Evolutionary conservation across 2,329 filamentous ascomycete species (phyloP).

Genomic region (Sarocladium kiliense): DNA sequence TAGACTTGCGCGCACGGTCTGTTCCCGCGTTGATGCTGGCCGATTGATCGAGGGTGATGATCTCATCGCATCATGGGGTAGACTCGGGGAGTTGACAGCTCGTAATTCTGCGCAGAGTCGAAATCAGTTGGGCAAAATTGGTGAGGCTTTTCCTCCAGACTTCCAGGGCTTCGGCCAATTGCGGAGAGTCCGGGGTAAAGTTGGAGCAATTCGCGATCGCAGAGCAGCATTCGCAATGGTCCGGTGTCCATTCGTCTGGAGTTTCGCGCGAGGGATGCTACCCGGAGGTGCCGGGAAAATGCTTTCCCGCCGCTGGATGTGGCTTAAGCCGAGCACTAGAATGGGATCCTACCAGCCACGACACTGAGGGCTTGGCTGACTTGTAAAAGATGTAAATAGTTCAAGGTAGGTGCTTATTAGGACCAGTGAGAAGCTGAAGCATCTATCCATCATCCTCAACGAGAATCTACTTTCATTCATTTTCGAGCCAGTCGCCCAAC

Average conservation of each 20-base stretch:
- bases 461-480: no score
- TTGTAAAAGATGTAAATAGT: no score
- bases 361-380: no score
- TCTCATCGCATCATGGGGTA: background rate
- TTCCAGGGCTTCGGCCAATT: background rate
- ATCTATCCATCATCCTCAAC: no score
- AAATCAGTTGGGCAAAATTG: no score
- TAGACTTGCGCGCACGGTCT: background rate
- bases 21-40: background rate
- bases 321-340: background rate
- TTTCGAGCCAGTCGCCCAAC: background rate
- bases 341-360: no score
- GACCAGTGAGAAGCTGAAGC: no score
- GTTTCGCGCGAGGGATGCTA: background rate
- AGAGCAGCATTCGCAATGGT: background rate
- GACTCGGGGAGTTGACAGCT: background rate
- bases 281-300: background rate
- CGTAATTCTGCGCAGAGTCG: no score
- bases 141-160: background rate
- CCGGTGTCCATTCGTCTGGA: background rate
- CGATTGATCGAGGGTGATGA: background rate
- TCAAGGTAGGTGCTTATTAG: background rate
- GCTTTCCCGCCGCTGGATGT: background rate
- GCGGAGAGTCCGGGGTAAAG: constrained; percentile 6
- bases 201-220: background rate